Evolutionary conservation across 441 rosid species (phyloP), one percentile per base, ranked within the genome.

Genomic region (Metrosideros polymorpha): DNA sequence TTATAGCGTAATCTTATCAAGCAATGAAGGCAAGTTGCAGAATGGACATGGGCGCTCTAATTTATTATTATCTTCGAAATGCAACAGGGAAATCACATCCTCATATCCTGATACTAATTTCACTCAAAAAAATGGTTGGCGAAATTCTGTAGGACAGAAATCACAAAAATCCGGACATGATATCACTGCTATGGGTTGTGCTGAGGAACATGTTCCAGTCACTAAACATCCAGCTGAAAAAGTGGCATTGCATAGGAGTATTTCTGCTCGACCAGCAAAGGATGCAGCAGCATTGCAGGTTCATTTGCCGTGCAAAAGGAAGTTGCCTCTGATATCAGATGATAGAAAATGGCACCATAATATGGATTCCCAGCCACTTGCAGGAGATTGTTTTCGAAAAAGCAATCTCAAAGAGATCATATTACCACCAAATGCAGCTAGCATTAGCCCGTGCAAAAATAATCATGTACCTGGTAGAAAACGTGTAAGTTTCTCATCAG

Each of bases 401-500:
- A 86, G 55, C 85, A 87, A 43, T 87, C 85, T 77, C 83, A 87
- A 66, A 85, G 86, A 19, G 85, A 56, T 82, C 82, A 76, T 71
- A 8, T 85, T 83, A 85, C 87, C 88, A 88, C 91, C 85, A 85
- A 86, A 85, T 85, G 75, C 84, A 19, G 63, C 52, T 82, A 85
- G 85, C 56, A 55, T 52, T 89, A 77, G 61, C 50, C 54, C 82
- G 45, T 71, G 84, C 63, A 90, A 86, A 51, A 86, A n/a, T 76
- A 51, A 77, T 61, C 84, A 85, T 47, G 77, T 83, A 84, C 85
- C 83, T 85, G 42, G 59, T 32, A 90, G 91, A 89, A 95, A 92
- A 90, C 87, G 83, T 50, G 94, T 94, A 63, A 86, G 57, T 85
- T 93, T 92, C 86, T 86, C 50, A 42, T 75, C 92, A 50, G 91